Evolutionary conservation across 495 filamentous ascomycete species (phyloP).

Genomic region (Pseudotulostoma volvatum): DNA sequence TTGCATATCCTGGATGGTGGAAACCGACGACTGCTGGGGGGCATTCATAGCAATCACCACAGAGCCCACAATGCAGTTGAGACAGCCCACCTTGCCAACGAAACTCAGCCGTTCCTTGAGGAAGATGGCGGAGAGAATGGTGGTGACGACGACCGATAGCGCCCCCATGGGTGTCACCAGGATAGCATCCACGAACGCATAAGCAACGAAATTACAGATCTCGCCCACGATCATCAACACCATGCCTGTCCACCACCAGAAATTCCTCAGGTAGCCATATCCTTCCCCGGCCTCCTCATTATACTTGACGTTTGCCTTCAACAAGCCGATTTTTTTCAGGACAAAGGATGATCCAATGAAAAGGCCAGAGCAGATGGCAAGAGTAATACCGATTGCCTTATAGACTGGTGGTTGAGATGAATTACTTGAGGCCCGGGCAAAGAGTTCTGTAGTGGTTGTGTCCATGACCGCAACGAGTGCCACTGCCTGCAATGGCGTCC

Average conservation of each 20-base stretch:
- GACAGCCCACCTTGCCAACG: slow-evolving; percentile 90
- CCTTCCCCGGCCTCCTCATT: slow-evolving; percentile 92
- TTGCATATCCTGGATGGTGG: slow-evolving; percentile 86
- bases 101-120: slow-evolving; percentile 90
- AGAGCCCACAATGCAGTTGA: slow-evolving; percentile 84
- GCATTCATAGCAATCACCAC: slow-evolving; percentile 92
- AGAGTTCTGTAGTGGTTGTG: too few species aligned
- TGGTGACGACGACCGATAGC: slow-evolving; percentile 87
- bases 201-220: slow-evolving; percentile 94
- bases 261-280: slow-evolving; percentile 94
- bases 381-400: slow-evolving; percentile 74
- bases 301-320: slow-evolving; percentile 91
- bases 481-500: too few species aligned
- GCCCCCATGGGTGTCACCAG: slow-evolving; percentile 89
- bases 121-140: slow-evolving; percentile 87
- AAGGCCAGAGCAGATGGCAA: slow-evolving; percentile 75
- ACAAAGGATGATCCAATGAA: slow-evolving; percentile 97
- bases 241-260: slow-evolving; percentile 94
- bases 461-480: too few species aligned
- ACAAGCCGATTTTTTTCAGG: slow-evolving; percentile 78
- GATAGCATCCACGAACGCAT: slow-evolving; percentile 94
- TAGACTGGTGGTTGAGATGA: slow-evolving; percentile 45
- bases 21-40: slow-evolving; percentile 66
- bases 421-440: too few species aligned
- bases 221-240: slow-evolving; percentile 93